Evolutionary conservation across 2,329 filamentous ascomycete species (phyloP), one percentile per base, ranked within the genome.

Genomic region (Botrytis squamosa): DNA sequence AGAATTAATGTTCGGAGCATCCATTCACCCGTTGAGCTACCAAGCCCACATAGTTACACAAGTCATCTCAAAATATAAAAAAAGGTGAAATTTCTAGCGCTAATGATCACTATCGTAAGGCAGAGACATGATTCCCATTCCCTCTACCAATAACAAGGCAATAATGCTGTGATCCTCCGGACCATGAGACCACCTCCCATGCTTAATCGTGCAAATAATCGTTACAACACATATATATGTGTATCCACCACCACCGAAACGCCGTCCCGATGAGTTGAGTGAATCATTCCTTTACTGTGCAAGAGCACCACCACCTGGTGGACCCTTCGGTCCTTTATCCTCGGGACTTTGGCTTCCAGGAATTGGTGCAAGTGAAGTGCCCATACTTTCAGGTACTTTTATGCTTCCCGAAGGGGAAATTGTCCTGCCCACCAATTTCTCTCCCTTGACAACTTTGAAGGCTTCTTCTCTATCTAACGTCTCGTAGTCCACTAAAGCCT

Each of bases 401-500:
- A 95, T 90, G 2, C 89, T 89, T 33, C 87, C 84, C 71, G 86
- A 83, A 33, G 89, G 86, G 75, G 89, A 85, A 75, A 86, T 88
- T 69, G 93, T 83, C 75, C 93, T 93, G 64, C 88, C 88, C 1
- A 90, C 86, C 55, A 99, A 85, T 80, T 92, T 91, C 84, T 98
- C 94, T 52, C 96, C 96, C 70, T 89, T 89, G 76, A 99, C 91
- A 9, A 98, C 93, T 85, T 92, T 93, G 82, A 95, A 90, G 76
- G 98, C 97, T 83, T 99, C 96, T 4, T 92, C 90, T 82, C 92
- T 93, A 82, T 92, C 92, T 70, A 99, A 85, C 0, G 94, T 98
- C 85, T 99, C 96, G 82, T 98, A 98, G 83, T 98, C 91, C 49
- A 99, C 90, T 16, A 99, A 87, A 9, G 95, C 96, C 80, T 95